phyloP scores from a whole-genome alignment of 2,329 filamentous ascomycete genomes.

The Colletotrichum karsti region DNA sequence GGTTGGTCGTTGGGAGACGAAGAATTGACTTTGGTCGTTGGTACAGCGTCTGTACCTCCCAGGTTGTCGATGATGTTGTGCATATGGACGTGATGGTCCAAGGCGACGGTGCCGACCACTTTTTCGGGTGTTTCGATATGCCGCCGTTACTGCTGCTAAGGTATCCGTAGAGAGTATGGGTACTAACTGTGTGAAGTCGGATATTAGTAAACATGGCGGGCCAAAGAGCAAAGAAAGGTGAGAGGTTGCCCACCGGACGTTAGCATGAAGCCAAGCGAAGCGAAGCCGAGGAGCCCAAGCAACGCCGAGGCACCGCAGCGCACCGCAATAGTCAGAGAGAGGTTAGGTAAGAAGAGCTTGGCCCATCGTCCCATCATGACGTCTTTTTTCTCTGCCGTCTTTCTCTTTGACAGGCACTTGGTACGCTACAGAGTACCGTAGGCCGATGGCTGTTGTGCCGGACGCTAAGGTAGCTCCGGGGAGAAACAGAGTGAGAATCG shows the following conservation, averaged over 20 bases:
- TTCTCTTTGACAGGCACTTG: neutral
- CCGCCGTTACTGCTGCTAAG: neutral
- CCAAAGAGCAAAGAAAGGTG: neutral
- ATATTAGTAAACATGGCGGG: too few species aligned
- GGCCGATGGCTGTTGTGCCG: neutral
- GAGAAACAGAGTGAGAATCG: neutral
- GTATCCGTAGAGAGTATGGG: too few species aligned
- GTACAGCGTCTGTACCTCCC: neutral
- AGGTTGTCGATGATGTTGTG: slow-evolving; percentile 23
- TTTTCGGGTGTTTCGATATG: neutral
- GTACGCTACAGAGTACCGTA: too few species aligned
- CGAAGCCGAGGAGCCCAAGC: neutral
- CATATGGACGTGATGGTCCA: slow-evolving; percentile 16
- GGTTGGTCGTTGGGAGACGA: neutral
- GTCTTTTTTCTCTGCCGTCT: neutral
- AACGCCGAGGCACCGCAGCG: neutral
- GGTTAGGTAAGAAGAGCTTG: slow-evolving; percentile 13
- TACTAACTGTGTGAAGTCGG: too few species aligned
- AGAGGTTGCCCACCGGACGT: neutral
- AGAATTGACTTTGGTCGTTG: neutral
- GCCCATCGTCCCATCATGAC: slow-evolving; percentile 19
- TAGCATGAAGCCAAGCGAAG: neutral
- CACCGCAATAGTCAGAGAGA: neutral
- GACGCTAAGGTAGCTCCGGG: neutral
- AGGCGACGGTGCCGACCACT: slow-evolving; percentile 5